Base-by-base conservation (phyloP, 495 filamentous ascomycete genomes). In the Xylaria intraflava region DNA sequence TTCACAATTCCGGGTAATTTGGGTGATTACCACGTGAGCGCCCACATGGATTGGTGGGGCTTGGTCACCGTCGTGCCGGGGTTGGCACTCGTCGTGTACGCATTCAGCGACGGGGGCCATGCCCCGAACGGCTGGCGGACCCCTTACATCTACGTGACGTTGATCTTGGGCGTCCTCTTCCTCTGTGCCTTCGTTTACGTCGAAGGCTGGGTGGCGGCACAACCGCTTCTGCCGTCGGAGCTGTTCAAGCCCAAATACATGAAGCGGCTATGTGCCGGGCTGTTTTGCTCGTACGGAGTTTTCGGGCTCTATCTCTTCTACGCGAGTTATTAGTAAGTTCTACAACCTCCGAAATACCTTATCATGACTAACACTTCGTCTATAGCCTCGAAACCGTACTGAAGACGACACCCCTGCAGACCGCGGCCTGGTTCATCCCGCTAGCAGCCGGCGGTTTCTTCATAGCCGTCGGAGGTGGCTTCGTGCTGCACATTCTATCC, bases 251-350 rank as follows among this genome's bases (percentile, higher is more conserved):
- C 89, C 3, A 84, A 83, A 58, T 83, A 82, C 56, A 88, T 94
- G 78, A 80, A 74, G 10, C 77, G 88, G 0, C 62, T 95, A 20
- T 72, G 79, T 2, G 55, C 84, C 6, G 82, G 83, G 2, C 69
- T 93, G 43, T 84, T 94, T 57, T 83, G 86, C 62, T 74, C 83
- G 1, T 93, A 91, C 55, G 90, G 89, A 1, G 79, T 80, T 9
- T 76, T 93, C 44, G 87, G 87, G 0, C 78, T 92, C 29, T 93
- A 83, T 46, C 66, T 93, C 10, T 81, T 94, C 22, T 94, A 93
- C 58, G 78, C 82, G 0, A 88, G 84, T 16, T 77, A 90, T 46
- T 91, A 95, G 84, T 88, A 77, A 72, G 85, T 68, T 38, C 1
- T 22, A 29, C 40, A 35, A 11, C 20, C 19, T 22, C 26, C 22